A percentile compares a stretch with the other conserved stretches of the same genome.
Evolutionary conservation across 768 basidiomycete species (phyloP).

Genomic region (Panus rudis): DNA sequence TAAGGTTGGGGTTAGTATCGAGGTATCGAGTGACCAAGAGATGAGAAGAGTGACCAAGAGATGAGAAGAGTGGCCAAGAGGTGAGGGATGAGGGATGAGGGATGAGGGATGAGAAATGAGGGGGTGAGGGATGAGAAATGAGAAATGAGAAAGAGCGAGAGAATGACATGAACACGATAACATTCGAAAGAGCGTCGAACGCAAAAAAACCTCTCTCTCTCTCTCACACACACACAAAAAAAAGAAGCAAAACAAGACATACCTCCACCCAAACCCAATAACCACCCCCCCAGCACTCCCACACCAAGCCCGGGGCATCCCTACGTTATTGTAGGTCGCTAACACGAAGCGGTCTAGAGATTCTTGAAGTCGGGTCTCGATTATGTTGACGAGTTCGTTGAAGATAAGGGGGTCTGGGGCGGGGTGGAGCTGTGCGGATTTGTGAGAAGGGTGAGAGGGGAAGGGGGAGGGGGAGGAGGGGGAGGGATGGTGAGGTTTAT

Average conservation of each 20-base stretch:
- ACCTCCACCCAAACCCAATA: conserved; percentile 39
- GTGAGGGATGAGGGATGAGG: too few species aligned
- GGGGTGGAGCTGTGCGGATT: conserved; percentile 14
- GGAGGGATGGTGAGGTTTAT: too few species aligned
- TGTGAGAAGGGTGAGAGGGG: background rate
- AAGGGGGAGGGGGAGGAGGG: background rate
- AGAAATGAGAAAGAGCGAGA: too few species aligned
- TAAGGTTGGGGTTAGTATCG: background rate
- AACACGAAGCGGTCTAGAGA: conserved; percentile 61
- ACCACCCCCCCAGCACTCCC: conserved; percentile 59
- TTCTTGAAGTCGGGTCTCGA: conserved; percentile 50
- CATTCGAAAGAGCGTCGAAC: too few species aligned
- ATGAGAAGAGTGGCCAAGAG: too few species aligned
- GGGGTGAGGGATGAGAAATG: too few species aligned
- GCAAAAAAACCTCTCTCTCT: too few species aligned
- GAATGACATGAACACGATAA: too few species aligned
- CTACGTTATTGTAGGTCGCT: conserved; percentile 66
- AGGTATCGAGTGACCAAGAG: background rate
- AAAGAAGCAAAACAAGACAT: conserved; percentile 8
- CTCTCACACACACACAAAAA: too few species aligned
- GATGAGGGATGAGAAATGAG: too few species aligned
- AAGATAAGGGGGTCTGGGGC: conserved; percentile 67
- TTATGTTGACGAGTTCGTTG: conserved; percentile 49
- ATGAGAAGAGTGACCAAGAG: background rate
- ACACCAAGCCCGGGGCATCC: conserved; percentile 60